phyloP scores from a whole-genome alignment of 2,329 filamentous ascomycete genomes.

The Erysiphe pulchra region DNA sequence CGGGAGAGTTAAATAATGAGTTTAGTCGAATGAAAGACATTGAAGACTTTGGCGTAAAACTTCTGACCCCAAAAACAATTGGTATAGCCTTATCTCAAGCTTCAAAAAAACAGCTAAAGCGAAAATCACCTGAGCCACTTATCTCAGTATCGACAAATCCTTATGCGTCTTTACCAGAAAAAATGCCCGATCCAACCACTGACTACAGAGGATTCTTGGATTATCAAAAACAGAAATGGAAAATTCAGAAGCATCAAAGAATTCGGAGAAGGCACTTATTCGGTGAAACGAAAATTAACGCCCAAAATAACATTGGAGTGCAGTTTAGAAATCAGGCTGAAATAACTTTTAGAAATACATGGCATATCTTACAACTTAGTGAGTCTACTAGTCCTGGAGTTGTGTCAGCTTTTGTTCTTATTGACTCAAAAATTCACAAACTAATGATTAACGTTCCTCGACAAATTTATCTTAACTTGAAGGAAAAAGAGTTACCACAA shows the following conservation, averaged over 20 bases:
- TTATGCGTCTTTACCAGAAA: constrained; percentile 54
- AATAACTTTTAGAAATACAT: constrained; percentile 68
- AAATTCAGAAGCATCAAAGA: constrained; percentile 79
- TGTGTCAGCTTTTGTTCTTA: constrained; percentile 70
- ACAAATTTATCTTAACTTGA: constrained; percentile 77
- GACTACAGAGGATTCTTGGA: constrained; percentile 73
- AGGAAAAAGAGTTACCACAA: constrained; percentile 64
- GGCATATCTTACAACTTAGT: constrained; percentile 78
- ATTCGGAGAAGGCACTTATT: constrained; percentile 73
- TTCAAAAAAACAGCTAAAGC: constrained; percentile 34
- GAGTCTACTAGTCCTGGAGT: constrained; percentile 65
- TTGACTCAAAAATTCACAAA: constrained; percentile 73
- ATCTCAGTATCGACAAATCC: constrained; percentile 41
- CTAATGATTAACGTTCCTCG: constrained; percentile 76
- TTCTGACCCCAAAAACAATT: constrained; percentile 37
- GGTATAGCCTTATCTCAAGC: constrained; percentile 21
- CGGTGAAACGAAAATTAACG: constrained; percentile 50
- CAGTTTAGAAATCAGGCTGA: constrained; percentile 83
- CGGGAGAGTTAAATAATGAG: constrained; percentile 48
- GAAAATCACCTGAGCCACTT: constrained; percentile 45
- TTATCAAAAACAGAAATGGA: constrained; percentile 98
- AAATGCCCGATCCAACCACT: constrained; percentile 62
- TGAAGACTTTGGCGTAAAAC: constrained; percentile 53
- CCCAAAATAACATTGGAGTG: constrained; percentile 36
- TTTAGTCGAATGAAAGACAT: constrained; percentile 37